Evolutionary conservation across 805 yeast species (phyloP).

Genomic region (Kuraishia ogatae): DNA sequence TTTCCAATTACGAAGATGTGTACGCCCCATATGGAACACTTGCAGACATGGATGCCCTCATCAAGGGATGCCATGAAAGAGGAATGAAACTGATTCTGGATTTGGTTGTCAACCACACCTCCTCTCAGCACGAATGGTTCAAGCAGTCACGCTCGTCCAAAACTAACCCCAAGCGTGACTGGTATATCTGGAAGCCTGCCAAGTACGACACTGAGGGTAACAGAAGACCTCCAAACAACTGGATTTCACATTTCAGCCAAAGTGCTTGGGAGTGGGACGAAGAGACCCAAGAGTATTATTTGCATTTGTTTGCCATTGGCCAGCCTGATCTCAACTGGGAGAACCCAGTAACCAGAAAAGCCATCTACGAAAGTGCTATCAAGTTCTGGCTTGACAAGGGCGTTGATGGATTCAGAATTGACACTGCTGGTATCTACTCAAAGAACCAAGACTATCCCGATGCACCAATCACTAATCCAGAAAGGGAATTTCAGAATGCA

Average conservation of each 20-base stretch:
- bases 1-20: conserved; percentile 42
- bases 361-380: conserved; percentile 37
- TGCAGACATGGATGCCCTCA: conserved; percentile 41
- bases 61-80: conserved; percentile 35
- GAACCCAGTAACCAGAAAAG: conserved; percentile 28
- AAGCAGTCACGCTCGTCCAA: conserved; percentile 42
- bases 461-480: conserved; percentile 37
- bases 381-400: conserved; percentile 49
- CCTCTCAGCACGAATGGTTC: conserved; percentile 50
- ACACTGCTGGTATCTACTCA: conserved; percentile 44
- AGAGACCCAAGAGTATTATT: conserved; percentile 43
- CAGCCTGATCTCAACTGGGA: conserved; percentile 64
- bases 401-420: conserved; percentile 52
- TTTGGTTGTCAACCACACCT: conserved; percentile 52
- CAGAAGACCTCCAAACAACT: conserved; percentile 48
- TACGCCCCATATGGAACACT: conserved; percentile 45
- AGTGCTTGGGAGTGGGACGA: conserved; percentile 53
- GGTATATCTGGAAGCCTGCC: conserved; percentile 52
- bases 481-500: conserved; percentile 30
- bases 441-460: conserved; percentile 37
- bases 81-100: conserved; percentile 46
- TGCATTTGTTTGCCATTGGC: conserved; percentile 40
- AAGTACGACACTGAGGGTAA: conserved; percentile 37
- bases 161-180: conserved; percentile 47
- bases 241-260: conserved; percentile 44